Evolutionary conservation across 805 yeast species (phyloP).

Genomic region (Candida broadrunensis): DNA sequence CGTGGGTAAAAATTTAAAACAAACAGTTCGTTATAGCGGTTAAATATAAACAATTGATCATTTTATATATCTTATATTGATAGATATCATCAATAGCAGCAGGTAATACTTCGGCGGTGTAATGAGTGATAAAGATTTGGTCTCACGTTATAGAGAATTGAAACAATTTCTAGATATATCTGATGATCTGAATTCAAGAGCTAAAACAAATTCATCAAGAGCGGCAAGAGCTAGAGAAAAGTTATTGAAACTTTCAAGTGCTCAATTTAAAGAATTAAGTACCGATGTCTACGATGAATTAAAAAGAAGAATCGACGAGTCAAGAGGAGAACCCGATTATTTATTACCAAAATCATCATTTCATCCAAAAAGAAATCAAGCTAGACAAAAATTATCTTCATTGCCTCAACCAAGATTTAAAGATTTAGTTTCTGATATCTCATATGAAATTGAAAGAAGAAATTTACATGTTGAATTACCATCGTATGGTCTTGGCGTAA

Average conservation of each 20-base stretch:
- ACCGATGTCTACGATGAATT: constrained; percentile 95
- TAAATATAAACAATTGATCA: too few relatives aligned
- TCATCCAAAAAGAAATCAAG: constrained; percentile 94
- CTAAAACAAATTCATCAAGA: constrained; percentile 46
- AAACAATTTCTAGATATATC: constrained; percentile 51
- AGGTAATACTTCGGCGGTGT: too few relatives aligned
- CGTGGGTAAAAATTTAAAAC: too few relatives aligned
- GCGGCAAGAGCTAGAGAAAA: constrained; percentile 85
- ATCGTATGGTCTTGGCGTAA: neutral
- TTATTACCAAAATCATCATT: constrained; percentile 68
- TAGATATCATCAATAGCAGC: too few relatives aligned
- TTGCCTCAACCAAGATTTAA: constrained; percentile 79
- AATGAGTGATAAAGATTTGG: constrained; percentile 34
- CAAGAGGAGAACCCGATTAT: constrained; percentile 56
- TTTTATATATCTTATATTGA: too few relatives aligned
- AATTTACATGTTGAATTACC: constrained; percentile 40
- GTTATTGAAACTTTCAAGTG: constrained; percentile 70
- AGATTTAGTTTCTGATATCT: constrained; percentile 86
- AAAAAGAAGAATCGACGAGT: constrained; percentile 68
- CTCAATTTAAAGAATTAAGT: constrained; percentile 85
- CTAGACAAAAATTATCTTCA: constrained; percentile 85
- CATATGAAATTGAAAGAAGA: constrained; percentile 81
- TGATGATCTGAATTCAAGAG: constrained; percentile 40
- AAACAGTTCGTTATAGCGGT: too few relatives aligned
- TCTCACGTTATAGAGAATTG: constrained; percentile 47